A percentile compares a stretch with the other conserved stretches of the same genome.
Conservation (phyloP, 208 protist species). For the Acanthamoeba polyphaga region DNA sequence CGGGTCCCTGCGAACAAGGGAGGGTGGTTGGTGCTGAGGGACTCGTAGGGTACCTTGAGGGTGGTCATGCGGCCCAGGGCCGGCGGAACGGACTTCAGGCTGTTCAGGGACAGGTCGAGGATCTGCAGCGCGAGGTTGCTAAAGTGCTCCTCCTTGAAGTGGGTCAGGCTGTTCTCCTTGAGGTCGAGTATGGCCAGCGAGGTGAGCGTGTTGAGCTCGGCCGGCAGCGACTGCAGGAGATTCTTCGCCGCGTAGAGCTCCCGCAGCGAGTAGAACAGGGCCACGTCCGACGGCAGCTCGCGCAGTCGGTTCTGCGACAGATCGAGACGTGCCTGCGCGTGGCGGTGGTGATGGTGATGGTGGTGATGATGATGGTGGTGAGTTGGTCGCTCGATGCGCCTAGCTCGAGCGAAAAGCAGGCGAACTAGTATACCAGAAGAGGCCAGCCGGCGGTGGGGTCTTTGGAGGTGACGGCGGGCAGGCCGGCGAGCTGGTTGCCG, state of each 20-base stretch:
- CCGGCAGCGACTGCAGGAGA: background rate
- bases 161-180: conserved; percentile 37
- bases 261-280: background rate
- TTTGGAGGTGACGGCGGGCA: background rate
- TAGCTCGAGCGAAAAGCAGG: background rate
- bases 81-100: background rate
- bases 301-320: background rate
- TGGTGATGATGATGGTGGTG: no score
- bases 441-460: conserved; percentile 29
- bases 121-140: background rate
- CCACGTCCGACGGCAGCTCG: background rate
- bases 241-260: conserved; percentile 28
- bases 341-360: no score
- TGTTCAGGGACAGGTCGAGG: conserved; percentile 41
- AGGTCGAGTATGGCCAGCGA: conserved; percentile 21
- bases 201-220: conserved; percentile 31
- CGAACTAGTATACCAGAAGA: background rate
- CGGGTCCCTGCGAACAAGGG: background rate
- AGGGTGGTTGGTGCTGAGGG: background rate
- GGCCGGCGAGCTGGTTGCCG: background rate
- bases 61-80: conserved; percentile 23
- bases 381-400: background rate
- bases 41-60: background rate
- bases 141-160: conserved; percentile 3
- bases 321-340: background rate